phyloP scores from a whole-genome alignment of 2,329 filamentous ascomycete genomes.

The Blastomyces gilchristii region DNA sequence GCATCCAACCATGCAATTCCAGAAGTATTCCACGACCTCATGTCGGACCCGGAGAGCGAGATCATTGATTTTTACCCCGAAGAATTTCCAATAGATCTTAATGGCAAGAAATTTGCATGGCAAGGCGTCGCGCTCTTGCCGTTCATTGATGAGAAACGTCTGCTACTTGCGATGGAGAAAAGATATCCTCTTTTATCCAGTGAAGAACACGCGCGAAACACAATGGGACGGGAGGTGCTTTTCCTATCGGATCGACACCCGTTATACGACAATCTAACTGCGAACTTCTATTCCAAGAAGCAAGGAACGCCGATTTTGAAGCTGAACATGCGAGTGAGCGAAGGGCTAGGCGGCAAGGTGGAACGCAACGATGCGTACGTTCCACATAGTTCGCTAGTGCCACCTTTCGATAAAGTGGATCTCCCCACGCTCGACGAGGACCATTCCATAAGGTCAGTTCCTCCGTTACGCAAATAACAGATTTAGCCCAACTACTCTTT shows the following conservation, averaged over 20 bases:
- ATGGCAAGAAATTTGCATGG: constrained; percentile 98
- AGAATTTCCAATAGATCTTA: constrained; percentile 85
- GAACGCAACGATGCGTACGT: constrained; percentile 76
- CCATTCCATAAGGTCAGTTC: constrained; percentile 66
- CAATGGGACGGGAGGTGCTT: constrained; percentile 67
- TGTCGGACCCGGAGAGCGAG: constrained; percentile 76
- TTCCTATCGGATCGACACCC: constrained; percentile 75
- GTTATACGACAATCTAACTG: constrained; percentile 74
- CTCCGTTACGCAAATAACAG: constrained; percentile 1
- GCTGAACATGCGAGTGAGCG: constrained; percentile 63
- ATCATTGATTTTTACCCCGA: constrained; percentile 98
- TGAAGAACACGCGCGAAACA: constrained; percentile 70
- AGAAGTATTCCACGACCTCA: constrained; percentile 75
- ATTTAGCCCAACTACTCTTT: neutral
- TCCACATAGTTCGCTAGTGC: constrained; percentile 69
- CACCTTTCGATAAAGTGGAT: constrained; percentile 60
- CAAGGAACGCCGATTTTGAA: constrained; percentile 56
- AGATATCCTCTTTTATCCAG: constrained; percentile 70
- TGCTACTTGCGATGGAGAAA: constrained; percentile 70
- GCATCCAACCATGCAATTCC: constrained; percentile 88
- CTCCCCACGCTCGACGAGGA: constrained; percentile 77
- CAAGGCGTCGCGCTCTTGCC: constrained; percentile 88
- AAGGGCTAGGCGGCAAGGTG: constrained; percentile 68
- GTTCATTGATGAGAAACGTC: constrained; percentile 85
- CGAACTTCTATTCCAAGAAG: constrained; percentile 87